Conservation (phyloP, 1,284 basidiomycete species). For the Flammula alnicola region DNA sequence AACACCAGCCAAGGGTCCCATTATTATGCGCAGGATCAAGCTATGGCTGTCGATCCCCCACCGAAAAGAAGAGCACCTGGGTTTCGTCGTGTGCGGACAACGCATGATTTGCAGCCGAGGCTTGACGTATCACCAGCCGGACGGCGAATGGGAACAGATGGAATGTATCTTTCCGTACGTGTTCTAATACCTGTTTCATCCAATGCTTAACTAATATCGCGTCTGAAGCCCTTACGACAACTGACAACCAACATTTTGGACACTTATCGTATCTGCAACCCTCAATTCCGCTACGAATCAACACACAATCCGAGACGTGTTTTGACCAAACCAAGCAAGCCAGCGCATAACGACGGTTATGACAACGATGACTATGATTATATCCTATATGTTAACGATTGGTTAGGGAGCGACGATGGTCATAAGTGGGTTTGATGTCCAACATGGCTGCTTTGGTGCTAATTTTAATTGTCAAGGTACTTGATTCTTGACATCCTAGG, state of each 20-base stretch:
- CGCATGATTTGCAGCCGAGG: slow-evolving; percentile 72
- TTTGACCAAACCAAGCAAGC: slow-evolving; percentile 94
- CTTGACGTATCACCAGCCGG: slow-evolving; percentile 60
- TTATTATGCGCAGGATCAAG: slow-evolving; percentile 64
- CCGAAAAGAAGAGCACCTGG: slow-evolving; percentile 71
- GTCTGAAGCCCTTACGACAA: slow-evolving; percentile 75
- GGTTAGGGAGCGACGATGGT: slow-evolving; percentile 87
- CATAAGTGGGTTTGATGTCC: slow-evolving; percentile 74
- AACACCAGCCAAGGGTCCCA: slow-evolving; percentile 51
- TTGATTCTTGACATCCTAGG: slow-evolving; percentile 97
- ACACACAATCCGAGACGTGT: slow-evolving; percentile 92
- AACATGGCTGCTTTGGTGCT: slow-evolving; percentile 13
- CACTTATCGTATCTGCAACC: slow-evolving; percentile 92
- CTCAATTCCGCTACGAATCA: slow-evolving; percentile 90
- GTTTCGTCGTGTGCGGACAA: slow-evolving; percentile 71
- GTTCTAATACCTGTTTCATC: slow-evolving; percentile 24
- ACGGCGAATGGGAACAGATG: slow-evolving; percentile 69
- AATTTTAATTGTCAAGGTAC: slow-evolving; percentile 61
- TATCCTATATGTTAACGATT: slow-evolving; percentile 96
- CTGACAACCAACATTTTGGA: slow-evolving; percentile 86
- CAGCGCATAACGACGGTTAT: slow-evolving; percentile 90
- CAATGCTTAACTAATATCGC: slow-evolving; percentile 16
- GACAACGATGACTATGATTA: slow-evolving; percentile 99
- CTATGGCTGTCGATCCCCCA: slow-evolving; percentile 76
- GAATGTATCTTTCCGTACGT: slow-evolving; percentile 65